Base-by-base conservation (phyloP, 2,329 filamentous ascomycete species). In the Aureobasidium sp. region DNA sequence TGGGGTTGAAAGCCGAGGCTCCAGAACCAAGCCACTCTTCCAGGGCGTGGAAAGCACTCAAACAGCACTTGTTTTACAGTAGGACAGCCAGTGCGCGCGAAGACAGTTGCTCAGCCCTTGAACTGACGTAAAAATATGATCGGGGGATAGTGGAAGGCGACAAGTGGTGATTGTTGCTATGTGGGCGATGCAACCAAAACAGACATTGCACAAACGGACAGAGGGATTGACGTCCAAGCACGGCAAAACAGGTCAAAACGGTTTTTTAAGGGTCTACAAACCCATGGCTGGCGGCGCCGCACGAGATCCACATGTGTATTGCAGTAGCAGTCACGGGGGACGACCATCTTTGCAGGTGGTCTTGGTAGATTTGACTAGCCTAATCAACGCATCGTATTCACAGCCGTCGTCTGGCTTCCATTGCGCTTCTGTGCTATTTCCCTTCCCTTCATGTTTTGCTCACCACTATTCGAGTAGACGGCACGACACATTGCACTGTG, bases 281-380 rank as follows among this genome's bases (percentile, higher is more conserved):
- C n/a, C 29, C 15, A 53, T 44, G 24, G 34, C 34, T 32, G 26
- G 50, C 50, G 50, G 20, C 50, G 50, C 9, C 15, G 51, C 51
- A 41, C 46, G 37, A 36, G 36, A 51, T 51, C 47, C 47, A 51
- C 47, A 26, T 32, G 32, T 43, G 10, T 37, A 37, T 55, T 55
- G 51, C 37, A 39, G 34, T 32, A 39, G 15, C 36, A 55, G 51
- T 55, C 51, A 55, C 37, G 51, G 51, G 48, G 51, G 51, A 55
- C 51, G 37, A 43, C 51, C 53, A 34, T 57, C 27, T 56, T 24
- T 5, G 34, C 34, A 37, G 34, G 15, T 44, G 15, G 52, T 59
- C 29, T 47, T 59, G 41, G 53, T 59, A 59, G 43, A 59, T 59
- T 59, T 59, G 41, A 59, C 43, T 59, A 59, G 55, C 29, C 53